Evolutionary conservation across 1,284 basidiomycete species (phyloP).

Genomic region (Leccinum variabile): DNA sequence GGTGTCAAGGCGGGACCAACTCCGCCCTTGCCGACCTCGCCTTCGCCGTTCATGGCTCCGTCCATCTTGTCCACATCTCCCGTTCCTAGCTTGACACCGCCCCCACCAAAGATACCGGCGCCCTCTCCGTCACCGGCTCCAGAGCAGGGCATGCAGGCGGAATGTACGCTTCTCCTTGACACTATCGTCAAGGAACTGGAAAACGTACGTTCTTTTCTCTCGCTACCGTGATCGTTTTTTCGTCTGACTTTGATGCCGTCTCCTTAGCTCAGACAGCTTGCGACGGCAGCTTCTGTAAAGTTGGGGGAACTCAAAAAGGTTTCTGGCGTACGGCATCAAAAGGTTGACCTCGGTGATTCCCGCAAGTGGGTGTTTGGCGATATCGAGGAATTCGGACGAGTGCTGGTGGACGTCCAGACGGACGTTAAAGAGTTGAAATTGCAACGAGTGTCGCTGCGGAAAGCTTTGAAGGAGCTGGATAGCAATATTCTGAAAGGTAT

Average conservation of each 20-base stretch:
- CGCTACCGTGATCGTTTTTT: neutral
- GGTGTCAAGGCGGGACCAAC: slow-evolving; percentile 13
- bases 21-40: slow-evolving; percentile 9
- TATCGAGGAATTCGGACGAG: slow-evolving; percentile 48
- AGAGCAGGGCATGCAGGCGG: slow-evolving; percentile 62
- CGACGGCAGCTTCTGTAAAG: slow-evolving; percentile 36
- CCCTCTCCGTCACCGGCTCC: slow-evolving; percentile 29
- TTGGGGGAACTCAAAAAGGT: slow-evolving; percentile 37
- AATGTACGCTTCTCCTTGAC: slow-evolving; percentile 49
- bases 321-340: slow-evolving; percentile 41
- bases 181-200: slow-evolving; percentile 52
- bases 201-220: slow-evolving; percentile 40
- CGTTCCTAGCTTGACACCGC: slow-evolving; percentile 8
- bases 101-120: slow-evolving; percentile 10
- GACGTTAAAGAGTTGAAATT: slow-evolving; percentile 55
- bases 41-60: slow-evolving; percentile 4
- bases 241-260: neutral
- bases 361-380: slow-evolving; percentile 58
- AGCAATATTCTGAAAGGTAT: slow-evolving; percentile 68
- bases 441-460: slow-evolving; percentile 42
- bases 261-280: slow-evolving; percentile 45
- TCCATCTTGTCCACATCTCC: neutral
- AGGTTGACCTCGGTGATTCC: slow-evolving; percentile 46
- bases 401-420: slow-evolving; percentile 47
- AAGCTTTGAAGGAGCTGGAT: slow-evolving; percentile 53